Evolutionary conservation across 2,329 filamentous ascomycete genomes (phyloP), one percentile per base, ranked within the genome.

Genomic region (Botryotinia narcissicola): DNA sequence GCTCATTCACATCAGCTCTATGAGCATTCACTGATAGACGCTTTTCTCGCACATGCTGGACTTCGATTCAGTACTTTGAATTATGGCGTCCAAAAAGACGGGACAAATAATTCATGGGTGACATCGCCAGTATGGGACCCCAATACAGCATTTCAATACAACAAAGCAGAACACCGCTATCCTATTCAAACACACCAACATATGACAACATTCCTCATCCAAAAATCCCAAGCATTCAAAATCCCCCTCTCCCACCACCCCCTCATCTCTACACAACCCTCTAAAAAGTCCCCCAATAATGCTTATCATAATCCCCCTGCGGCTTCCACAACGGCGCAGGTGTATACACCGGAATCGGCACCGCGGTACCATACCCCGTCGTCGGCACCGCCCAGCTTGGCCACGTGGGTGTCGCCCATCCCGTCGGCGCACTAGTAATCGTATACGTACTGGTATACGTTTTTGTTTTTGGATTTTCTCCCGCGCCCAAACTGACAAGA

Each of bases 251-350:
- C 16, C 14, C n/a, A 29, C 6, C 3, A 7, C 51, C 6, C 6
- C n/a, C n/a, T 57, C 51, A 54, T 16, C 12, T 14, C 48, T 7
- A 14, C 48, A 16, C n/a, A 57, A 4, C n/a, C 25, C 70, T 29
- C 63, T 60, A 72, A 29, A 72, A 72, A 2, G 62, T 48, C 16
- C 71, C 71, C 71, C 71, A 72, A 59, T 72, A 72, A 60, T 72
- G 71, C 37, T 60, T 60, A 60, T 72, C 62, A 60, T 72, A 72
- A 46, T 72, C 71, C 1, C 71, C 62, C 22, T 67, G 48, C 0
- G 74, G 73, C 18, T 62, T 75, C 82, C 82, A 83, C 59, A 82
- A 74, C 25, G 79, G 76, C 62, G 79, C 77, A 12, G 82, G 82
- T 1, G 78, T 76, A 40, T 79, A 79, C 18, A 78, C 80, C 0